Base-by-base conservation (phyloP, 2,329 filamentous ascomycete genomes). In the Aspergillus pseudonomiae region DNA sequence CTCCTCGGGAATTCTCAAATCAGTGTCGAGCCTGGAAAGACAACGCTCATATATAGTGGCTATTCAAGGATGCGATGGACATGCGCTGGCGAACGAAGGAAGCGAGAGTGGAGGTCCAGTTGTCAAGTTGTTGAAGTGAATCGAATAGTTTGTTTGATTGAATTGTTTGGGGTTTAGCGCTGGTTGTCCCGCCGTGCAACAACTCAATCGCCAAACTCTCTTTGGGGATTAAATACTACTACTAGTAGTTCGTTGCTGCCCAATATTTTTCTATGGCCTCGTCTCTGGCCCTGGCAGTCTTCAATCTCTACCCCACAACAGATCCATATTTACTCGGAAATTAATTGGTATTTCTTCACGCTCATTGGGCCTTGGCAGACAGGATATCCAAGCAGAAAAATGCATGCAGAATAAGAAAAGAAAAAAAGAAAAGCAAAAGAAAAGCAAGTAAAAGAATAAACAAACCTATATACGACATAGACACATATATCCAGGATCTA, bases 201-300 rank as follows among this genome's bases (percentile, higher is more conserved):
- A 55, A 55, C 32, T 55, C 52, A 55, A 55, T 55, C 52, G 46
- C 46, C 43, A 12, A 54, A 36, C 19, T 36, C 26, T 12, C n/a
- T 32, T 21, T 11, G 7, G 19, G 10, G 12, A 32, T 24, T 24
- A 24, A 24, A 24, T 24, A 24, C 21, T 24, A 24, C 21, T 24
- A 24, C 21, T 28, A 28, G 4, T 34, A 26, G 21, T 28, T 26
- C 6, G 30, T 55, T 55, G 52, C 52, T 55, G 52, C 52, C 52
- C 52, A 55, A 55, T 55, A 32, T 54, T 24, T 62, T 28, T 28
- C 26, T 32, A 50, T 53, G 50, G 59, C 52, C 41, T 53, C 53
- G 19, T 30, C 45, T 36, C 52, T 54, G 52, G 52, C 52, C 28
- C 19, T 41, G 39, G n/a, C 39, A 41, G 39, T 6, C 39, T 41